Evolutionary conservation across 129 eudicot genomes (phyloP), one percentile per base, ranked within the genome.

Genomic region (Cynara cardunculus): DNA sequence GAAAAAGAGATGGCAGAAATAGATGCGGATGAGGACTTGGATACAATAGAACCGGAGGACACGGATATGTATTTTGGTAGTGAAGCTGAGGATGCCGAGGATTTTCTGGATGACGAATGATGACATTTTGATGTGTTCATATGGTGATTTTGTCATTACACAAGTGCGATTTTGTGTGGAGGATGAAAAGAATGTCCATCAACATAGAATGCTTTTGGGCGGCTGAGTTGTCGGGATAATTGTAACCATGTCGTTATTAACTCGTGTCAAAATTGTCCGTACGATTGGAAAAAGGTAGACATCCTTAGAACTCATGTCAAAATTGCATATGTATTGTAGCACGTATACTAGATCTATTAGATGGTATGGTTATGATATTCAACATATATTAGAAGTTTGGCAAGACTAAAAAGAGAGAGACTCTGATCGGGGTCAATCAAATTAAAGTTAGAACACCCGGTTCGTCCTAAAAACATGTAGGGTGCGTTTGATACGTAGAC

Each of bases 1-100:
- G 97, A 92, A 79, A 83, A 88, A 56, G 90, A 93, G 82, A 85
- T 82, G 85, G 86, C n/a, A 74, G 81, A 82, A 35, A 71, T 77
- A 0, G 86, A 71, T 77, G 86, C 86, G 21, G 69, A 70, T 34
- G 86, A 83, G 73, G 90, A 83, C 22, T 72, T 76, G 62, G 69
- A 78, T 32, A 10, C 69, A 10, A 78, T 78, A 6, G 82, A 78
- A 22, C 75, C 77, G 3, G 93, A 84, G 61, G 85, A 79, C 4
- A 24, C 65, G 4, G 90, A 87, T 71, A 80, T 89, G 83, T 84
- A 81, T 65, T 68, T 87, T 71, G 89, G 83, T 69, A 88, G 88
- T 72, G 98, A 93, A 24, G 9, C 41, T 1, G 87, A 84, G 39
- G 86, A 81, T 25, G 79, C 88, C 3, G 84, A 82, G 31, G 69